Percentiles rank a stretch among this genome's conserved stretches.
These are phyloP conservation scores for Penicillium malachiteum DNA, from an alignment of 495 filamentous ascomycete genomes.

Conservation along the genomic window DNA sequence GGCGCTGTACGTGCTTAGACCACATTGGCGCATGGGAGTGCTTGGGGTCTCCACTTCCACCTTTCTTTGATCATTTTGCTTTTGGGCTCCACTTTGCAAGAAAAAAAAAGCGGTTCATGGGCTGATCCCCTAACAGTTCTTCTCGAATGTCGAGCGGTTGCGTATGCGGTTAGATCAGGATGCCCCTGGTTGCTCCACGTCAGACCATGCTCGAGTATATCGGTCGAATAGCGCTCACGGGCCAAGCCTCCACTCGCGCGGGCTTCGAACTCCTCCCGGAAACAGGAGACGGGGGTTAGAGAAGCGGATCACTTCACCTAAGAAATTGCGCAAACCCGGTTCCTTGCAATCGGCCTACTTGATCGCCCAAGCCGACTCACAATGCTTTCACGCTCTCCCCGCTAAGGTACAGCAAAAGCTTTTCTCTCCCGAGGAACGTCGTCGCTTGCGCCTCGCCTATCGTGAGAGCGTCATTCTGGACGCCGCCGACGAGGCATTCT, in stretches of 20 bases:
- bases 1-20: conserved; percentile 12
- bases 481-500: conserved; percentile 67
- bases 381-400: conserved; percentile 69
- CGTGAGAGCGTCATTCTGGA: conserved; percentile 64
- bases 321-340: conserved; percentile 36
- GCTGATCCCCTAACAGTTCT: conserved; percentile 32
- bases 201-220: conserved; percentile 23
- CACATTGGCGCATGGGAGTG: conserved; percentile 13
- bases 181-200: conserved; percentile 21
- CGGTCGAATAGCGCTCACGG: conserved; percentile 14
- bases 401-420: conserved; percentile 68
- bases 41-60: conserved; percentile 4
- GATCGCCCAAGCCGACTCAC: conserved; percentile 56
- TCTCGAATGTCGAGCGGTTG: conserved; percentile 42
- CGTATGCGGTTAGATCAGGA: conserved; percentile 33
- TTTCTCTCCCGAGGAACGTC: conserved; percentile 72
- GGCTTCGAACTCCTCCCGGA: conserved; percentile 9
- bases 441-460: conserved; percentile 53
- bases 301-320: conserved; percentile 16
- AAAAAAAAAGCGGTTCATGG: background rate
- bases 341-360: conserved; percentile 43
- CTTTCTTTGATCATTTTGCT: conserved; percentile 3
- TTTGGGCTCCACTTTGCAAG: too few relatives aligned
- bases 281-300: conserved; percentile 16
- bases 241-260: conserved; percentile 13